Conservation (phyloP, 2,329 filamentous ascomycete species). For the Bipolaris gigantea region DNA sequence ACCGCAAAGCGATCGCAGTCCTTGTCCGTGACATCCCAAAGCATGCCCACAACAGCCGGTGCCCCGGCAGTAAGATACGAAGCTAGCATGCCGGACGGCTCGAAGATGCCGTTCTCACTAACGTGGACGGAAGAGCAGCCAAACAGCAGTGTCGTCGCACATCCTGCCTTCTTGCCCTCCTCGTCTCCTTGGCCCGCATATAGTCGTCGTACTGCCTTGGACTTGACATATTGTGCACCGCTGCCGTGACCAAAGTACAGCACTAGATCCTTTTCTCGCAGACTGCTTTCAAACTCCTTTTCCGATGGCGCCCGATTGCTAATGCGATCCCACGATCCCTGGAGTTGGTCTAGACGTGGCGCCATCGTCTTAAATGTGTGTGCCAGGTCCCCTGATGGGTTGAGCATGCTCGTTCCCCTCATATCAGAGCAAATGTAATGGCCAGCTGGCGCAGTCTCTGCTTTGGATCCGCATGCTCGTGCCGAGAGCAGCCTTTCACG, state of each 20-base stretch:
- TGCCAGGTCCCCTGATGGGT: conserved; percentile 81
- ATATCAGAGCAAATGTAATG: conserved; percentile 56
- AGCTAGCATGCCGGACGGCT: conserved; percentile 86
- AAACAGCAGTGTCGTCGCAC: conserved; percentile 86
- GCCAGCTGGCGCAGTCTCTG: conserved; percentile 28
- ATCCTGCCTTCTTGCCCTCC: conserved; percentile 45
- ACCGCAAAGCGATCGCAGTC: conserved; percentile 94
- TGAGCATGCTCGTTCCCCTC: conserved; percentile 77
- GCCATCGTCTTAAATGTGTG: conserved; percentile 78
- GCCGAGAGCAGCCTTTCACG: conserved; percentile 70
- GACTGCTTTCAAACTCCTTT: conserved; percentile 69
- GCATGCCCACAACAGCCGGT: conserved; percentile 84
- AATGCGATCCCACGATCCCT: conserved; percentile 66
- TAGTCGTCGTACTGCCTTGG: conserved; percentile 77
- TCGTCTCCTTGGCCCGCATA: conserved; percentile 50
- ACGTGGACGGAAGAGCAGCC: conserved; percentile 88
- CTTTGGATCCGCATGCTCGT: conserved; percentile 28
- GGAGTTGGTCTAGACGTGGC: conserved; percentile 59
- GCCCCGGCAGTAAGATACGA: conserved; percentile 83
- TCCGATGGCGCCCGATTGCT: conserved; percentile 72
- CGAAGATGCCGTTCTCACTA: conserved; percentile 75
- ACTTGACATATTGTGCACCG: conserved; percentile 90
- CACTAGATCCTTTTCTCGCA: conserved; percentile 70
- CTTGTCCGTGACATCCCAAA: conserved; percentile 98
- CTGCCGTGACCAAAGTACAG: conserved; percentile 97